Base-by-base conservation (phyloP, 139 green algal species). In the Gonium pectorale region DNA sequence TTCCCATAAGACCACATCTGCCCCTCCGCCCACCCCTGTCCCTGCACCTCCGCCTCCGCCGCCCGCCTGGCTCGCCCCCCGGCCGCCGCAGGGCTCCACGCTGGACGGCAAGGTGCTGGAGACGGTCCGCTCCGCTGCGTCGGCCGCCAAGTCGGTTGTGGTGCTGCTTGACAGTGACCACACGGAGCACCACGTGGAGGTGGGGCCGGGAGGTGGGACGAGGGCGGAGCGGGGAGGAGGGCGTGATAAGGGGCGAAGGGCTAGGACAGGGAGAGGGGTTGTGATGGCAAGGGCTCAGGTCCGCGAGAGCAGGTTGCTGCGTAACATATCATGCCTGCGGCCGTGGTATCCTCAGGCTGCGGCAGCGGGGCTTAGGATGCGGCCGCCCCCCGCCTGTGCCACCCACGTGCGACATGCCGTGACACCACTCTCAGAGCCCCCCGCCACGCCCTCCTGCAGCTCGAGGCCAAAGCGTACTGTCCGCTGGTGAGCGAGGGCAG, bases 131-230 rank as follows among this genome's bases (percentile, higher is more conserved):
- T 31, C 33, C 0, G 62, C 68, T 0, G 81, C 67, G 0, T 6
- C 71, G 2, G 27, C 60, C 31, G 60, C 59, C 24, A 21, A 75
- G 35, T 69, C 54, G 27, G 63, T 92, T 63, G 52, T 92, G 63
- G 89, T 90, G 59, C 77, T 92, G 64, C 85, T 92, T 52, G 89
- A 92, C 77, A 86, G 70, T 31, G 62, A 89, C 41, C 89, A 92
- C 64, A 66, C 41, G 5, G 54, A 85, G 33, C 68, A 75, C 51
- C 80, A 90, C 77, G 89, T 90, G 44, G 59, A 52, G 67, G 86
- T 90, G 78, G 49, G 85, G 75, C 38, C 2, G 29, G 40, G 27
- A 6, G 13, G 8, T 9, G 17, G 17, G n/a, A n/a, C n/a, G n/a
- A n/a, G n/a, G n/a, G n/a, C n/a, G n/a, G n/a, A n/a, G n/a, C n/a